Evolutionary conservation across 2,329 filamentous ascomycete genomes (phyloP).

Genomic region (Phialophora tarda): DNA sequence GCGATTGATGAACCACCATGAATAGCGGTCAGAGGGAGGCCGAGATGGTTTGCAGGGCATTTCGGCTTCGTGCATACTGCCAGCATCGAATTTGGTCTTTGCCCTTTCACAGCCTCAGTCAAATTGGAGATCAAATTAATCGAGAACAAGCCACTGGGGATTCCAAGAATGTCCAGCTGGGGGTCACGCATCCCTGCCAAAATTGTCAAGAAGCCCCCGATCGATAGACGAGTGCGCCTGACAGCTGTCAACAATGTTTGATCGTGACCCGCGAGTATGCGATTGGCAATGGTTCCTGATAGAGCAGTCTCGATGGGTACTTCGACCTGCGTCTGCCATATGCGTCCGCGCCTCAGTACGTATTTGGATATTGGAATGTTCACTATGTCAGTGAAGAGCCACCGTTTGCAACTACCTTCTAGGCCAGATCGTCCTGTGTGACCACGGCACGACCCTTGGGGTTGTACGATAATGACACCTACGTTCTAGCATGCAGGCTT

Average conservation of each 20-base stretch:
- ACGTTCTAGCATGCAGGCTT: constrained; percentile 1
- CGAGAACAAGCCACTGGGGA: constrained; percentile 17
- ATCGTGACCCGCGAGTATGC: neutral
- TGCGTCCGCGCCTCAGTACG: neutral
- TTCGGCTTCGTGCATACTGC: constrained; percentile 13
- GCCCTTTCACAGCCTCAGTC: constrained; percentile 16
- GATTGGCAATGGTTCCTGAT: neutral
- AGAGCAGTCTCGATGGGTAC: neutral
- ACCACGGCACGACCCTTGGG: constrained; percentile 9
- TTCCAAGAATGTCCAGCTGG: constrained; percentile 4
- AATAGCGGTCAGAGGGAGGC: constrained; percentile 15
- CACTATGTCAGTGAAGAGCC: neutral
- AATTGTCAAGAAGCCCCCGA: neutral
- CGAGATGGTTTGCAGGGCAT: constrained; percentile 6
- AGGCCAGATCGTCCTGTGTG: constrained; percentile 2
- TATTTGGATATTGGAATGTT: neutral
- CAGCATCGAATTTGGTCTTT: constrained; percentile 4
- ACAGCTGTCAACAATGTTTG: neutral
- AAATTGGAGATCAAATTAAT: constrained; percentile 2
- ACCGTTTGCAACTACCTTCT: neutral
- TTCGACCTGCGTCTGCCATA: neutral
- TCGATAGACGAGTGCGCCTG: constrained; percentile 4
- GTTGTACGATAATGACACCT: constrained; percentile 15
- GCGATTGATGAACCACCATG: constrained; percentile 7
- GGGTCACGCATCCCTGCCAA: constrained; percentile 9